A percentile compares a stretch with the other conserved stretches of the same genome.
These are phyloP conservation scores for Vanilla planifolia DNA, from an alignment of 106 monocot species.

Conservation along the genomic window DNA sequence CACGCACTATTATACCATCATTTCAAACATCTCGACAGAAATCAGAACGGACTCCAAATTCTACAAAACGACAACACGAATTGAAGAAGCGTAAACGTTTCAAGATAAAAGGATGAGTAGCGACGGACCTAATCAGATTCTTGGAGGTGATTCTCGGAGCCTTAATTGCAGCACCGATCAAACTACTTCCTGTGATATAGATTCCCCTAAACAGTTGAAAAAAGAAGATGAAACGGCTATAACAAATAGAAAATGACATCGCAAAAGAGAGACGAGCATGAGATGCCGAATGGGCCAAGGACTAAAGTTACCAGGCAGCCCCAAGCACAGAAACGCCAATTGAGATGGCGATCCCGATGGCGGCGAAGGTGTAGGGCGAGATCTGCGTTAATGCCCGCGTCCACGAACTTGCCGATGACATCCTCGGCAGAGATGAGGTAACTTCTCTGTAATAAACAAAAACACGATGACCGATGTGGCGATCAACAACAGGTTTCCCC, in stretches of 20 bases:
- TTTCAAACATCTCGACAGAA: no score
- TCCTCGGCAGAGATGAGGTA: no score
- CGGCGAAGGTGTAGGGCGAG: constrained; percentile 85
- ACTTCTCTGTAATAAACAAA: no score
- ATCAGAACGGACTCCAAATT: no score
- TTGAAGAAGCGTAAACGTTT: not conserved
- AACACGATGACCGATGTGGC: no score
- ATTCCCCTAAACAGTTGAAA: constrained; percentile 54
- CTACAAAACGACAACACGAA: no score
- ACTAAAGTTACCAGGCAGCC: constrained; percentile 66
- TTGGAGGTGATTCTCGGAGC: constrained; percentile 85
- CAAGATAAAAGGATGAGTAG: not conserved
- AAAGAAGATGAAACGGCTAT: not conserved
- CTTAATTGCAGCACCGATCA: constrained; percentile 85
- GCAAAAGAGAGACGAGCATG: not conserved
- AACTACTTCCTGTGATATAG: constrained; percentile 78
- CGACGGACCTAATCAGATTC: constrained; percentile 65
- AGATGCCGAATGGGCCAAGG: not conserved
- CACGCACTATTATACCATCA: no score
- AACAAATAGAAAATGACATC: not conserved
- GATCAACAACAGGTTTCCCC: no score
- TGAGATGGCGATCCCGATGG: constrained; percentile 65
- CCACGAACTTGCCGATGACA: constrained; percentile 54
- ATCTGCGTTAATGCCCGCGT: constrained; percentile 66
- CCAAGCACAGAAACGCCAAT: constrained; percentile 73